These are phyloP conservation scores for Claviceps fusiformis DNA, from an alignment of 2,329 filamentous ascomycete species.

Conservation along the genomic window DNA sequence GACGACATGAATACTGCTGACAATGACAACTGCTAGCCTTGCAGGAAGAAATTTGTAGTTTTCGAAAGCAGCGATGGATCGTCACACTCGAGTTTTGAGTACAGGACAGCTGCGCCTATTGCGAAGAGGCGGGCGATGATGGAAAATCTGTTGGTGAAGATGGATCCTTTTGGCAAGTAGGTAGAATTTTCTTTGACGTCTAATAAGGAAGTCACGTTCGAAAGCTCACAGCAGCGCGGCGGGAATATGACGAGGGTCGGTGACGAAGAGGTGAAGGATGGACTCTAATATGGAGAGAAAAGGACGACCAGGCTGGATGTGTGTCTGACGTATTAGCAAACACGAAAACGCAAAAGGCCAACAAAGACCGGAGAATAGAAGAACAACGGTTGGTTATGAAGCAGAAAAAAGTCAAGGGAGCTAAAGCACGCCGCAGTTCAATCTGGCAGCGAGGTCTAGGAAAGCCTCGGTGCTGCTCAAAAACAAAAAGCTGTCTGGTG, in stretches of 20 bases:
- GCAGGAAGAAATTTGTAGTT: background rate
- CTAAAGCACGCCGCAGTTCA: background rate
- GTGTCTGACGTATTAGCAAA: background rate
- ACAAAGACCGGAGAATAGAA: background rate
- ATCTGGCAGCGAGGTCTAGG: background rate
- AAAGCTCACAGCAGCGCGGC: background rate
- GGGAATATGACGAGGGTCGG: background rate
- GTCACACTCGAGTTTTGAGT: background rate
- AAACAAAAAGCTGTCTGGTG: background rate
- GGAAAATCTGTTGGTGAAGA: background rate
- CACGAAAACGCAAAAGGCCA: background rate
- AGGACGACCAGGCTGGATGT: background rate
- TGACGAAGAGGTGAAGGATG: background rate
- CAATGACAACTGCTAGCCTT: background rate
- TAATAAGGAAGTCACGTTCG: background rate
- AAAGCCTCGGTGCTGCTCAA: background rate
- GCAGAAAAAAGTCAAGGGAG: background rate
- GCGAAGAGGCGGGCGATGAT: background rate
- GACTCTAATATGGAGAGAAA: background rate
- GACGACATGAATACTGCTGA: slow-evolving; percentile 18
- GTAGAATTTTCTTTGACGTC: background rate
- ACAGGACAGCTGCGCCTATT: background rate
- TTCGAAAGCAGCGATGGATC: background rate
- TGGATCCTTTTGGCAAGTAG: background rate
- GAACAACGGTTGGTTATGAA: background rate